These are phyloP conservation scores for Hysterangium stoloniferum DNA, from an alignment of 768 basidiomycete genomes.

Conservation along the genomic window DNA sequence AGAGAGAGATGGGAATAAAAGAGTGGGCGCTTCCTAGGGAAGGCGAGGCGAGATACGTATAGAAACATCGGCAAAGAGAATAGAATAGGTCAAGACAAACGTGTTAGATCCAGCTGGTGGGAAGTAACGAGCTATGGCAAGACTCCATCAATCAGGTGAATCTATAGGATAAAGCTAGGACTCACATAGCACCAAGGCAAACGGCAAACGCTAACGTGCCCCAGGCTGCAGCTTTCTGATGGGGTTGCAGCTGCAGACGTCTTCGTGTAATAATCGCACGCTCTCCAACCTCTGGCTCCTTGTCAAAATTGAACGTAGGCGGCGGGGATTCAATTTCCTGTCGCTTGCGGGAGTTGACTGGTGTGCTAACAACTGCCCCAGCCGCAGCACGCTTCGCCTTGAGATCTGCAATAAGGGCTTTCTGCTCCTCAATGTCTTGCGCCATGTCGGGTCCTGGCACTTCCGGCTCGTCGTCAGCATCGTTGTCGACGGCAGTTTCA, in stretches of 20 bases:
- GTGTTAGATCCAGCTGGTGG: slow-evolving; percentile 45
- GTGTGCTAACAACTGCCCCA: slow-evolving; percentile 4
- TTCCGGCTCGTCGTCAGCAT: slow-evolving; percentile 40
- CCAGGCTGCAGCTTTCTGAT: slow-evolving; percentile 74
- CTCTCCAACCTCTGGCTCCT: slow-evolving; percentile 57
- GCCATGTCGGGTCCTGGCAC: slow-evolving; percentile 55
- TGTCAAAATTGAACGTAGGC: slow-evolving; percentile 46
- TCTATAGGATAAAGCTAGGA: slow-evolving; percentile 19
- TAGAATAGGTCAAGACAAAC: not conserved
- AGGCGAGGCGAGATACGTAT: not conserved
- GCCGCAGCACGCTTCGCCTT: slow-evolving; percentile 51
- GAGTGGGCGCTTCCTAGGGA: not conserved
- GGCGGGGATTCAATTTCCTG: slow-evolving; percentile 8
- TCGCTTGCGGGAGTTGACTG: slow-evolving; percentile 35
- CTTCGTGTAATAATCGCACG: slow-evolving; percentile 56
- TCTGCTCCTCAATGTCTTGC: slow-evolving; percentile 71
- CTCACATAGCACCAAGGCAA: slow-evolving; percentile 75
- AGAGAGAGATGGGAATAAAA: not conserved
- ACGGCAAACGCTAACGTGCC: slow-evolving; percentile 78
- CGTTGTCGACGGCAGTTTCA: slow-evolving; percentile 60
- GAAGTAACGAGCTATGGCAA: slow-evolving; percentile 42
- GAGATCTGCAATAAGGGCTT: slow-evolving; percentile 63
- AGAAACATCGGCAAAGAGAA: slow-evolving; percentile 4
- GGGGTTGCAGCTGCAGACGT: slow-evolving; percentile 54
- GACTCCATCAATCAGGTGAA: not conserved